A percentile compares a stretch with the other conserved stretches of the same genome.
Evolutionary conservation across 129 eudicot genomes (phyloP).

Genomic region (Rutidosis leptorrhynchoides): DNA sequence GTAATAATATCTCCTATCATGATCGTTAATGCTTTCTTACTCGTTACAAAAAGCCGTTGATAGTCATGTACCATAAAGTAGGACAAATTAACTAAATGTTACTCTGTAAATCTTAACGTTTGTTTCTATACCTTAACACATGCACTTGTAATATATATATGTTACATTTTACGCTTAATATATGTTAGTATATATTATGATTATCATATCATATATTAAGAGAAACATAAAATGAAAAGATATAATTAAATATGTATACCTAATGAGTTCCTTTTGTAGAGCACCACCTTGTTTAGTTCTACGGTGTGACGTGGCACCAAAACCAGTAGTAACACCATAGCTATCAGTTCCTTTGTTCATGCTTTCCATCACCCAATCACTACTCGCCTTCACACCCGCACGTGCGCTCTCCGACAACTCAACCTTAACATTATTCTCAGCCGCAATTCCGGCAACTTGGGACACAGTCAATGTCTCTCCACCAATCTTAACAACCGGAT

Average conservation of each 20-base stretch:
- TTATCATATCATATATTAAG: neutral
- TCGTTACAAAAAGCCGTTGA: no score
- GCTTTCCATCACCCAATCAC: constrained; percentile 46
- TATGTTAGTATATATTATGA: neutral
- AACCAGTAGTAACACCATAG: constrained; percentile 42
- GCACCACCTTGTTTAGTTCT: constrained; percentile 44
- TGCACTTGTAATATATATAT: neutral
- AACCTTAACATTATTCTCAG: constrained; percentile 27
- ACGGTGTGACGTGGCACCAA: constrained; percentile 41
- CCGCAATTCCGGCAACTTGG: constrained; percentile 67
- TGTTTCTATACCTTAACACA: neutral
- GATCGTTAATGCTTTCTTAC: neutral
- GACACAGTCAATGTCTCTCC: constrained; percentile 57
- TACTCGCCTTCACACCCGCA: constrained; percentile 40
- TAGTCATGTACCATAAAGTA: no score
- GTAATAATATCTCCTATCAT: no score
- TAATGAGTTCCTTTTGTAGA: constrained; percentile 40
- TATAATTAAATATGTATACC: constrained; percentile 13
- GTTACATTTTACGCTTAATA: neutral
- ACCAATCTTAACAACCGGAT: constrained; percentile 54
- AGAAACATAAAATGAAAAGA: neutral
- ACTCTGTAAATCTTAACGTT: neutral
- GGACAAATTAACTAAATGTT: no score
- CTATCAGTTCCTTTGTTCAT: constrained; percentile 43
- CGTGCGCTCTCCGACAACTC: constrained; percentile 36